phyloP scores from a whole-genome alignment of 1,139 yeast species.

The Debaryomyces subglobosus region DNA sequence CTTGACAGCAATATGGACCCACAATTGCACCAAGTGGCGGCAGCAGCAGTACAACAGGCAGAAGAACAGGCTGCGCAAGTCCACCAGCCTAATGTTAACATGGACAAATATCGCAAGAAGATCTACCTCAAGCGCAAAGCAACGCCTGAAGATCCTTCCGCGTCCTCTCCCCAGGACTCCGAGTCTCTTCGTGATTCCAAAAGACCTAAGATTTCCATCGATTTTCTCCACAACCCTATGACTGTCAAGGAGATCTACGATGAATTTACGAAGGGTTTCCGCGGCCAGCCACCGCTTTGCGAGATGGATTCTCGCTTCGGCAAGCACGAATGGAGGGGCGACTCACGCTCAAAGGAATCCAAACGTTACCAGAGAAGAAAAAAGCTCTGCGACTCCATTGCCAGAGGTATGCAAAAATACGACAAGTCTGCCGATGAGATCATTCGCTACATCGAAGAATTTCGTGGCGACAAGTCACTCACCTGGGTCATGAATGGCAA shows the following conservation, averaged over 20 bases:
- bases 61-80: slow-evolving; percentile 16
- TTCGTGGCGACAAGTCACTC: slow-evolving; percentile 46
- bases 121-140: slow-evolving; percentile 13
- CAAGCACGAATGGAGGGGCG: slow-evolving; percentile 52
- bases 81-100: slow-evolving; percentile 1
- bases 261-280: slow-evolving; percentile 49
- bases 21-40: slow-evolving; percentile 43
- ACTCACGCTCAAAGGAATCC: slow-evolving; percentile 49
- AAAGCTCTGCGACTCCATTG: slow-evolving; percentile 49
- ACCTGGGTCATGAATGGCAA: slow-evolving; percentile 57
- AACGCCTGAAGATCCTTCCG: slow-evolving; percentile 7
- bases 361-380: slow-evolving; percentile 50
- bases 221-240: slow-evolving; percentile 50
- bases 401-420: slow-evolving; percentile 44
- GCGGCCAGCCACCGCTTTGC: slow-evolving; percentile 49
- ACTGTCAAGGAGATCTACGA: slow-evolving; percentile 50
- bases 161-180: slow-evolving; percentile 10
- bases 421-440: slow-evolving; percentile 48
- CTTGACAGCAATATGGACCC: slow-evolving; percentile 43
- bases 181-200: slow-evolving; percentile 21
- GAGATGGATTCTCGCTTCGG: slow-evolving; percentile 50
- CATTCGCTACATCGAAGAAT: slow-evolving; percentile 45
- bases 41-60: slow-evolving; percentile 33
- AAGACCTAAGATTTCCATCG: slow-evolving; percentile 41
- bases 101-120: slow-evolving; percentile 17